These are phyloP conservation scores for Magnusiomyces paraingens DNA, from an alignment of 1,139 yeast genomes.

Conservation along the genomic window DNA sequence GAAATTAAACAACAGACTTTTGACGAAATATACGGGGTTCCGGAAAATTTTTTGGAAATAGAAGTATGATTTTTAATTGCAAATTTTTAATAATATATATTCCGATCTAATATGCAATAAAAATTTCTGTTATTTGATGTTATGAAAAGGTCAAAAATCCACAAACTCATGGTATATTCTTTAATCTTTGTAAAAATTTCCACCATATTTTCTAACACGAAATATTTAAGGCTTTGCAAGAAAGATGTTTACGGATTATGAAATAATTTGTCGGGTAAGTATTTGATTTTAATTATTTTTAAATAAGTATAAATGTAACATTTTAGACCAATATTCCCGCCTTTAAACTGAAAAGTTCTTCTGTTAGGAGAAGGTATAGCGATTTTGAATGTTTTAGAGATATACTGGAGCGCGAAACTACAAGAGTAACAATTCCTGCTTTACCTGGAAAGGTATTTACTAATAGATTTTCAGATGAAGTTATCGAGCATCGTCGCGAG, in stretches of 20 bases:
- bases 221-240: constrained; percentile 38
- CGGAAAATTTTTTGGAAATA: constrained; percentile 88
- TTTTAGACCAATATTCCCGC: constrained; percentile 59
- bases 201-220: too few species aligned
- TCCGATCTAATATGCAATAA: too few species aligned
- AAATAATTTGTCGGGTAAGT: constrained; percentile 65
- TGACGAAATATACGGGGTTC: constrained; percentile 85
- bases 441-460: constrained; percentile 79
- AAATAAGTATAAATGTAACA: neutral
- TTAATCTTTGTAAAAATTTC: too few species aligned
- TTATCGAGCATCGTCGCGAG: constrained; percentile 74
- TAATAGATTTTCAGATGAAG: constrained; percentile 73
- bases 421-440: constrained; percentile 75
- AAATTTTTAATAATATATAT: constrained; percentile 9
- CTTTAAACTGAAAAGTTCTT: constrained; percentile 57
- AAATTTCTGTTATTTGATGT: too few species aligned
- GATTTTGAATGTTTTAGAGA: constrained; percentile 82
- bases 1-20: constrained; percentile 57
- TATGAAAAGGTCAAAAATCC: constrained; percentile 55
- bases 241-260: constrained; percentile 83
- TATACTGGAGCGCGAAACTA: constrained; percentile 65
- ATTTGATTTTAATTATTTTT: too few species aligned
- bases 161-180: constrained; percentile 56
- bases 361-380: constrained; percentile 79
- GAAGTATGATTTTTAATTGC: constrained; percentile 44